Base-by-base conservation (phyloP, 768 basidiomycete genomes). In the Calocera cornea region DNA sequence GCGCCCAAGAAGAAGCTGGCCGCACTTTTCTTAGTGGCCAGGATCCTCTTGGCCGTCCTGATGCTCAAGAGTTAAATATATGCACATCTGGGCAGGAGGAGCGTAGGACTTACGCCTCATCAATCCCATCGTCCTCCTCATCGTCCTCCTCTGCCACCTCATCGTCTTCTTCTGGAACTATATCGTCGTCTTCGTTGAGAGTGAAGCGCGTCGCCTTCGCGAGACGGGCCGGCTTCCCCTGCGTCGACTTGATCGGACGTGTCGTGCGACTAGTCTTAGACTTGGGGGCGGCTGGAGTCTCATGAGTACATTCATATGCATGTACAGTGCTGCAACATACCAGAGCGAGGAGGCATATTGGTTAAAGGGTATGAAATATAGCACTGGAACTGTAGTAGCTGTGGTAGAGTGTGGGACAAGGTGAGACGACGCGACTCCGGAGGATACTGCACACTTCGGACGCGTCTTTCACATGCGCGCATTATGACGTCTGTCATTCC, bases 401-500 rank as follows among this genome's bases (percentile, higher is more conserved):
- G 44, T 47, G 19, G 24, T 8, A 47, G 44, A 47, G 44, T 47
- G 44, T 7, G 3, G 44, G 19, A 47, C 44, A 19, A 17, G 44
- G 44, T 8, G 44, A 47, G 8, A 19, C 44, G 44, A 47, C 16
- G 44, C 16, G 3, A 3, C 44, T 3, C 16, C 31, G 54, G n/a
- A n/a, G n/a, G n/a, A n/a, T n/a, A n/a, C n/a, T n/a, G n/a, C n/a
- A n/a, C n/a, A n/a, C 44, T 47, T 47, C 31, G 54, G 22, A 60
- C 54, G 54, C 54, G 54, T 29, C 31, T 60, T 47, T 60, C 54
- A 60, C 54, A 33, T 60, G 54, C 54, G 31, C 31, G 27, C 54
- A 60, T n/a, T 47, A 60, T 60, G 54, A 60, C 54, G 54, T 60
- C 54, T 47, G 44, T 3, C 19, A 47, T 24, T 47, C 44, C 44